Conservation (phyloP, 169 alveolate genomes). For the Plasmodium knowlesi region DNA sequence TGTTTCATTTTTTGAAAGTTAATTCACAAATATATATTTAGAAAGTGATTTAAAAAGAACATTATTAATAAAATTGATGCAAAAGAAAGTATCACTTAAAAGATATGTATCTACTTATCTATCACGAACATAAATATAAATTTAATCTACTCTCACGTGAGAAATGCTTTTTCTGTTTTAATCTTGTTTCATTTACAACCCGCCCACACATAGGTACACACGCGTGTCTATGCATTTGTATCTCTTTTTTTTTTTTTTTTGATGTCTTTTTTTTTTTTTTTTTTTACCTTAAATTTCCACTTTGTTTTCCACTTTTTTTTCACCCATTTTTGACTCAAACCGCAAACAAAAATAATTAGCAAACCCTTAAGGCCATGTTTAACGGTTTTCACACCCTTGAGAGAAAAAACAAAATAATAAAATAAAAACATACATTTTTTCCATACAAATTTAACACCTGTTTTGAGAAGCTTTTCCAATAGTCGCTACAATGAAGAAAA, state of each 20-base stretch:
- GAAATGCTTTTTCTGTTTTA: slow-evolving; percentile 1
- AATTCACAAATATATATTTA: background rate
- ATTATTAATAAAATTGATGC: background rate
- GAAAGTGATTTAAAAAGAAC: slow-evolving; percentile 1
- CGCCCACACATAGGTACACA: background rate
- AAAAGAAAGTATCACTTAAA: background rate
- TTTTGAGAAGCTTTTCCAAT: background rate
- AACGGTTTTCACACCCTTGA: background rate
- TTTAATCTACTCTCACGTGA: background rate
- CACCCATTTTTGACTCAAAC: background rate
- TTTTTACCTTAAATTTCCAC: background rate
- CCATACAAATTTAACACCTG: background rate
- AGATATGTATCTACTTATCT: slow-evolving; percentile 11
- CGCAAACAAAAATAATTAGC: background rate
- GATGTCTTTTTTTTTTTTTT: background rate
- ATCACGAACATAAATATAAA: background rate
- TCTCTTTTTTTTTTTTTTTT: background rate
- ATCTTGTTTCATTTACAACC: background rate
- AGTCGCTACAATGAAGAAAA: slow-evolving; percentile 36
- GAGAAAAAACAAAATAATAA: background rate
- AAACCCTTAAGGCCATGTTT: background rate
- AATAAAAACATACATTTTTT: background rate
- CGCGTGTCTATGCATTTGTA: background rate
- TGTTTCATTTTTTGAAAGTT: background rate
- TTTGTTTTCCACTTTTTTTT: background rate